Conservation (phyloP, 306 rosid species). For the Quercus aquifolioides region DNA sequence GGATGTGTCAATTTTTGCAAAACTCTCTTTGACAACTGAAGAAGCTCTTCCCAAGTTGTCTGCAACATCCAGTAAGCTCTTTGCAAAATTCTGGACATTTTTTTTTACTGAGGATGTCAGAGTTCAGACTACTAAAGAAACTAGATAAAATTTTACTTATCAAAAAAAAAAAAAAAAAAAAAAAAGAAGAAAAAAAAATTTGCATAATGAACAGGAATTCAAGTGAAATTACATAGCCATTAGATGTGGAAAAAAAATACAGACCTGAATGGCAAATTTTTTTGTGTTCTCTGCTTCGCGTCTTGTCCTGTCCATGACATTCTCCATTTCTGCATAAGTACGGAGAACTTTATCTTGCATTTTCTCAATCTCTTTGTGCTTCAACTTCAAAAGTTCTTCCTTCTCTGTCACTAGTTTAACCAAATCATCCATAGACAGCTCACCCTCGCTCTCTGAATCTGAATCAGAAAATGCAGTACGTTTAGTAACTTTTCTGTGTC, state of each 20-base stretch:
- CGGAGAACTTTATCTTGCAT: conserved; percentile 93
- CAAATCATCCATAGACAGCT: conserved; percentile 64
- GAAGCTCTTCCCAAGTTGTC: conserved; percentile 89
- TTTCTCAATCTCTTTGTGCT: conserved; percentile 70
- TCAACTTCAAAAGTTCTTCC: conserved; percentile 69
- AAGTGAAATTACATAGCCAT: background rate
- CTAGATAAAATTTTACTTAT: background rate
- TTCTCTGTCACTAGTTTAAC: conserved; percentile 68
- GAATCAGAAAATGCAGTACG: conserved; percentile 56
- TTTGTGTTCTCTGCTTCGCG: conserved; percentile 85
- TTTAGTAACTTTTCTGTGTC: conserved; percentile 39
- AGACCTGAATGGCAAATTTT: conserved; percentile 82
- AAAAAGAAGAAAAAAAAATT: background rate
- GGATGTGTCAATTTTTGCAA: conserved; percentile 59
- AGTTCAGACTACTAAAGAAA: background rate
- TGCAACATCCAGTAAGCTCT: conserved; percentile 80
- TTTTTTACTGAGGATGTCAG: conserved; percentile 16
- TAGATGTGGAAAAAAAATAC: background rate
- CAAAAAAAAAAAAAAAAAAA: too few species aligned
- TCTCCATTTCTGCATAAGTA: conserved; percentile 86
- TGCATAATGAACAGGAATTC: background rate
- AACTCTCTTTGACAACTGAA: conserved; percentile 67
- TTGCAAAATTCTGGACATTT: conserved; percentile 71
- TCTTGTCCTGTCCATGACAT: conserved; percentile 78
- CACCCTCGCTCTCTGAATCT: conserved; percentile 50